Evolutionary conservation across 805 yeast species (phyloP), one percentile per base, ranked within the genome.

Genomic region (Cyberlindnera bimundalis): DNA sequence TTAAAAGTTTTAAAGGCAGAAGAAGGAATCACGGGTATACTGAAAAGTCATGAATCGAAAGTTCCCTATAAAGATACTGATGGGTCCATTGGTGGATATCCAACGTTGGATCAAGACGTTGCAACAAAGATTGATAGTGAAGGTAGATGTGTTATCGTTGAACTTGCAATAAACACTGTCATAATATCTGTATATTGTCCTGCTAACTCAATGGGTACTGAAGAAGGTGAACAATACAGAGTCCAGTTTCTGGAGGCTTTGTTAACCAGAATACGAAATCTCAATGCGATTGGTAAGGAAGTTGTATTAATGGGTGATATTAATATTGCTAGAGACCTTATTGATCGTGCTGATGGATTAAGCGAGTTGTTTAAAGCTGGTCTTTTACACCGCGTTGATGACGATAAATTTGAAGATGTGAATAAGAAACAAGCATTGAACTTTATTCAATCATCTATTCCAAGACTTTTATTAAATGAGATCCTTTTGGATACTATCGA

Each of bases 261-360:
- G 35, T 75, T 88, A 38, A 62, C 71, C 39, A 71, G 99, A 33
- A 73, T 85, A 14, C 62, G 74, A 25, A 72, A 71, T 27, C 66
- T 91, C 40, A 60, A 67, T n/a, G 50, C 52, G 2, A 30, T 66
- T 45, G 87, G 87, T 0, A 84, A 90, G 51, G 62, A 76, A 12
- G 89, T 91, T 5, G 66, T 91, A 1, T 64, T 93, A 0, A 70
- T 91, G 78, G 99, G 99, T 2, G 99, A 91, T 58, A 72, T 91
- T 13, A 91, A 91, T 56, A 82, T 91, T 3, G 71, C 89, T 5
- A 68, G 87, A 13, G 93, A 89, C 60, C 62, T 85, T 33, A 79
- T 84, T 6, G 99, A 91, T 56, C 79, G 81, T 43, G 97, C 95
- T 2, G 95, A 84, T 43, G 67, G 70, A 1, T 69, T 84, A 8